These are phyloP conservation scores for Chenopodium suecicum DNA, from an alignment of 148 eudicot species.

Conservation along the genomic window DNA sequence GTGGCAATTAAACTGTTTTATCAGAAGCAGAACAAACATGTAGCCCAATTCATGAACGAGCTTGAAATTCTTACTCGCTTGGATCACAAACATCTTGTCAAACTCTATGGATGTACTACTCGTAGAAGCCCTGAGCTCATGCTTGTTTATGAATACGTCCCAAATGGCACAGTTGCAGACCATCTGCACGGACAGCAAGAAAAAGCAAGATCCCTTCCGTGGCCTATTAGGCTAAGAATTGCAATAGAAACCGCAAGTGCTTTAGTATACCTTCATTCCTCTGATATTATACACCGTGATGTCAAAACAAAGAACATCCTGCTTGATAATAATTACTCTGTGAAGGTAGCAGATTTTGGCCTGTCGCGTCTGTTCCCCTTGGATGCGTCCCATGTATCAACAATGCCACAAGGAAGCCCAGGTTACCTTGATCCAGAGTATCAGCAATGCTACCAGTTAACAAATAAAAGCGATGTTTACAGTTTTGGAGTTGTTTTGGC, in stretches of 20 bases:
- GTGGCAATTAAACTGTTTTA: slow-evolving; percentile 25
- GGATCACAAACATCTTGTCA: slow-evolving; percentile 20
- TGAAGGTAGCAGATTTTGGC: slow-evolving; percentile 49
- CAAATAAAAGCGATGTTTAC: slow-evolving; percentile 47
- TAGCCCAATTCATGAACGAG: slow-evolving; percentile 28
- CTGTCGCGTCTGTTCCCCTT: slow-evolving; percentile 40
- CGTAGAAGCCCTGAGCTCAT: slow-evolving; percentile 18
- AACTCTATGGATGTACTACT: slow-evolving; percentile 25
- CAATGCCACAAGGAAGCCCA: slow-evolving; percentile 52
- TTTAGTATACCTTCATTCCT: slow-evolving; percentile 53
- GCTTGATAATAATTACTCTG: slow-evolving; percentile 40
- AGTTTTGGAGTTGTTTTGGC: slow-evolving; percentile 47
- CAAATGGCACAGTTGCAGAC: slow-evolving; percentile 30
- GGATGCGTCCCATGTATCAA: slow-evolving; percentile 43
- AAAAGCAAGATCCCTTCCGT: slow-evolving; percentile 31
- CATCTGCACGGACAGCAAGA: slow-evolving; percentile 28
- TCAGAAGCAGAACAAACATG: slow-evolving; percentile 22
- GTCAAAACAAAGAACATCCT: slow-evolving; percentile 65
- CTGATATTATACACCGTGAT: slow-evolving; percentile 64
- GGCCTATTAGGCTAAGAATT: slow-evolving; percentile 52
- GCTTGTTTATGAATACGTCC: slow-evolving; percentile 26
- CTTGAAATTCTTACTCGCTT: slow-evolving; percentile 20
- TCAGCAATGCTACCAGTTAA: slow-evolving; percentile 40
- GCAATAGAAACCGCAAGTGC: slow-evolving; percentile 60
- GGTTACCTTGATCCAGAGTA: slow-evolving; percentile 55